Base-by-base conservation (phyloP, 441 rosid species). In the Biscutella laevigata region DNA sequence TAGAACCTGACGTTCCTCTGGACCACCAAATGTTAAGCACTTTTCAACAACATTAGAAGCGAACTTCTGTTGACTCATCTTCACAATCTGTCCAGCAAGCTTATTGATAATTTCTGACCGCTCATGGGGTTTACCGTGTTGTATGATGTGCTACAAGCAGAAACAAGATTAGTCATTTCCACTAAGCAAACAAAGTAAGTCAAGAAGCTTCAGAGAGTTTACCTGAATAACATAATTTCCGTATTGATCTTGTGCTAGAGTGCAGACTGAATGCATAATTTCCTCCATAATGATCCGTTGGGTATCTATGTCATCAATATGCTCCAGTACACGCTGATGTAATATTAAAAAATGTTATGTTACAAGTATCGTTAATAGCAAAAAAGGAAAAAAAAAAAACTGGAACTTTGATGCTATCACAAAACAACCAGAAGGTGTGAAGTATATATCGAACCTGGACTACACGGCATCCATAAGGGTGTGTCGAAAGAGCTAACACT, bases 211-310 rank as follows among this genome's bases (percentile, higher is more conserved):
- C 2, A 48, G 29, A 33, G n/a, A 16, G 24, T 48, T 42, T 69
- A 83, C 96, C 88, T 90, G 96, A 69, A 90, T 90, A 64, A 90
- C 95, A 77, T 90, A 90, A 48, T 90, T 90, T 28, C 96, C 98
- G 17, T 90, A 90, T 54, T 87, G 96, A 73, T 90, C 96, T 74
- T 87, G 95, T 10, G 90, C 92, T 46, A 90, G 71, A 54, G 73
- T 44, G 71, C 83, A 81, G 26, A 84, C 86, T 55, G 81, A 77
- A 55, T 77, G 72, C 92, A 90, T 77, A 65, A 90, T 73, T 72
- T 84, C 96, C 51, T 75, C 84, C 95, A 87, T 90, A 43, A 90
- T 72, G 50, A 77, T 74, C 67, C 79, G 61, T 50, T 78, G 88
- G 4, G 90, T 84, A 20, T 75, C 75, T 16, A 12, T 3, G 66